Conservation (phyloP, 1,139 yeast species). For the Saccharomyces hybrid region DNA sequence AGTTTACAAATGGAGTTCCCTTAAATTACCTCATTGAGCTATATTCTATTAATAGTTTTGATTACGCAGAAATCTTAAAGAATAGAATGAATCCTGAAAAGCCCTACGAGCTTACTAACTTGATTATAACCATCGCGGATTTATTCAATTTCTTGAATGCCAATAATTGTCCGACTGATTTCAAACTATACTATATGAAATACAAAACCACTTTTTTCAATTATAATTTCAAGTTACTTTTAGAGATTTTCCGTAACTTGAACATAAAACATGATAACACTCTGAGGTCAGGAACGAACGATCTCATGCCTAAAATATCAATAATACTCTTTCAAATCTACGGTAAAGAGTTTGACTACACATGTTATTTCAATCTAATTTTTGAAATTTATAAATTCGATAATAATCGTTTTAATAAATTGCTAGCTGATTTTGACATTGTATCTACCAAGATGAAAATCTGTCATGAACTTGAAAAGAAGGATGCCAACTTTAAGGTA, state of each 20-base stretch:
- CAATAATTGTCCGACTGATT: constrained; percentile 9
- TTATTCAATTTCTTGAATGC: constrained; percentile 10
- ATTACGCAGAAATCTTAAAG: constrained; percentile 11
- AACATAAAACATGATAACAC: background rate
- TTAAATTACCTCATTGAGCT: constrained; percentile 26
- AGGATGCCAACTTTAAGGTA: constrained; percentile 16
- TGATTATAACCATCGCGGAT: constrained; percentile 4
- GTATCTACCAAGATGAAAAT: constrained; percentile 26
- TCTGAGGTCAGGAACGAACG: background rate
- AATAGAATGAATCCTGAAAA: constrained; percentile 7
- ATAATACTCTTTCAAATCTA: constrained; percentile 15
- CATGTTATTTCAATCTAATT: constrained; percentile 19
- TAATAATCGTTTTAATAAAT: constrained; percentile 11
- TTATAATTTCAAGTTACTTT: constrained; percentile 16
- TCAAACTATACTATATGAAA: constrained; percentile 24
- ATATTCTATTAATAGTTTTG: constrained; percentile 28
- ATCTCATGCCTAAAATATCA: constrained; percentile 3
- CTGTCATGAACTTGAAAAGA: constrained; percentile 22
- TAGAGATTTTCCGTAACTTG: constrained; percentile 4
- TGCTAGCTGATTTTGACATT: constrained; percentile 14
- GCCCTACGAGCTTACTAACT: constrained; percentile 13
- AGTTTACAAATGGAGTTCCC: constrained; percentile 27
- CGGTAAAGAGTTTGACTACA: constrained; percentile 27
- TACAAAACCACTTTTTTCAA: constrained; percentile 24
- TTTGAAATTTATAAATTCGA: constrained; percentile 13